phyloP scores from a whole-genome alignment of 148 eudicot species.

The Pharnaceum exiguum region DNA sequence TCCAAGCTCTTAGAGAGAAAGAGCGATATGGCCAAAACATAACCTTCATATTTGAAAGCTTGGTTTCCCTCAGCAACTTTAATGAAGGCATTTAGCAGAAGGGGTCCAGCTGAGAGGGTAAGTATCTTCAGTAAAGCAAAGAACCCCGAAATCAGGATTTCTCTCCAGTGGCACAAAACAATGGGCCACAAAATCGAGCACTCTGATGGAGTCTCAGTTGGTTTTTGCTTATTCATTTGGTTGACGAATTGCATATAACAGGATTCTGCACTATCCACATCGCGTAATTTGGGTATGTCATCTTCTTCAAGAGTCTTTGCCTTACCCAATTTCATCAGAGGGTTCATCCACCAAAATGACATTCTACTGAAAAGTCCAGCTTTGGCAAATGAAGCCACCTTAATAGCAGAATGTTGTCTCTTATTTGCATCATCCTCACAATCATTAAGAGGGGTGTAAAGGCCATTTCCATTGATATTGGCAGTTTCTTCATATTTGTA shows the following conservation, averaged over 20 bases:
- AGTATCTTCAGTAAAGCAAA: conserved; percentile 52
- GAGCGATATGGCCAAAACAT: conserved; percentile 45
- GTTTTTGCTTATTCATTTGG: conserved; percentile 30
- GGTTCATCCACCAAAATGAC: conserved; percentile 77
- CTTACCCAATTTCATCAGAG: conserved; percentile 63
- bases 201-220: conserved; percentile 22
- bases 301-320: conserved; percentile 53
- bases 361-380: conserved; percentile 44
- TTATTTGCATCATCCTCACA: conserved; percentile 15
- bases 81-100: conserved; percentile 70
- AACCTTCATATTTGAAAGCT: conserved; percentile 47
- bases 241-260: conserved; percentile 43
- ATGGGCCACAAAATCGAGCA: conserved; percentile 49
- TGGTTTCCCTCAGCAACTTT: conserved; percentile 54
- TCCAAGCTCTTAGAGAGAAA: conserved; percentile 56
- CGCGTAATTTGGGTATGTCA: conserved; percentile 55
- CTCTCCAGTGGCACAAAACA: conserved; percentile 47
- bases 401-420: conserved; percentile 18
- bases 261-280: conserved; percentile 50
- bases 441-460: conserved; percentile 42
- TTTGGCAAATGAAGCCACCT: conserved; percentile 42
- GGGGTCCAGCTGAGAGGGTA: conserved; percentile 57
- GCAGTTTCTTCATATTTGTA: conserved; percentile 27
- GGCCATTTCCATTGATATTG: conserved; percentile 16
- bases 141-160: conserved; percentile 53